Evolutionary conservation across 1,139 yeast genomes (phyloP), one percentile per base, ranked within the genome.

Genomic region (Suhomyces bolitotheri): DNA sequence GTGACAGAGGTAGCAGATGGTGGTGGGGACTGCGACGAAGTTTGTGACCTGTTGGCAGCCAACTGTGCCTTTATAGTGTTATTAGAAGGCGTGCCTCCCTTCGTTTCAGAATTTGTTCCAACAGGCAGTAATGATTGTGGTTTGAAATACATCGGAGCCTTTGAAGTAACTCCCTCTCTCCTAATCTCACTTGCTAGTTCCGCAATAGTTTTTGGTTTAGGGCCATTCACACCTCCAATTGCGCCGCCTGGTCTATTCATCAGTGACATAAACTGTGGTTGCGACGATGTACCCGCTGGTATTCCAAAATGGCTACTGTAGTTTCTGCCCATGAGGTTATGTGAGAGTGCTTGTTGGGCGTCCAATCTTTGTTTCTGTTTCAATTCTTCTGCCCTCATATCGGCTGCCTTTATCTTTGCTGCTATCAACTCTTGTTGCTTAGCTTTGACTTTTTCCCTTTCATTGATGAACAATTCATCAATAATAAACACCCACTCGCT

Each of bases 401-500:
- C 76, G 4, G 81, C 81, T 17, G 76, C 80, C 45, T 73, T 73
- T 1, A 80, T 80, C 45, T 67, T 73, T 1, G 78, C 76, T 17
- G 80, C 77, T 3, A 78, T 78, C 36, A 72, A 66, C 47, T 80
- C 86, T 34, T 77, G 77, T 52, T 80, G 88, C 48, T 80, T 79
- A 57, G 80, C 79, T 58, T 85, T 77, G 29, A 77, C 80, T 40
- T 75, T 78, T 53, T 89, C 97, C 56, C 87, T 77, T 51, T 89
- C 97, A 23, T 80, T 80, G 36, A 85, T 78, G 46, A 82, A 87
- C 39, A 79, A 80, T 42, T 88, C 95, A 58, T 94, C 96, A 32
- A 92, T 68, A 4, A 90, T 89, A 94, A 95, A 92, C 24, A 86
- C 66, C 92, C 96, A 89, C 40, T 96, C 96, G 20, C 81, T 83